Evolutionary conservation across 129 eudicot species (phyloP).

Genomic region (sunflower (Helianthus annuus)): DNA sequence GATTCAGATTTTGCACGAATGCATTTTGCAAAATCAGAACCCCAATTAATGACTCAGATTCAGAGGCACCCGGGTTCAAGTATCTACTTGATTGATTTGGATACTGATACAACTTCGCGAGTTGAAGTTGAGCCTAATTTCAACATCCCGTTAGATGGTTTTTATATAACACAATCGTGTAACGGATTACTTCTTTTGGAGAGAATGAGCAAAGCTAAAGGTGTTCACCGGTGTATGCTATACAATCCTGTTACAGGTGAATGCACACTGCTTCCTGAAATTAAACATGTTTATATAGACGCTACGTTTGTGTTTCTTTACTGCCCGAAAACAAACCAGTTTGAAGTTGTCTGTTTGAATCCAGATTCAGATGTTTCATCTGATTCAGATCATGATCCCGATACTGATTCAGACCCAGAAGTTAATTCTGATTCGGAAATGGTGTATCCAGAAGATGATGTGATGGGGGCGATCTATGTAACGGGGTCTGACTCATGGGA

Average conservation of each 20-base stretch:
- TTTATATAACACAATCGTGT: conserved; percentile 25
- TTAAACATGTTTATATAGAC: neutral
- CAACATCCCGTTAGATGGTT: conserved; percentile 19
- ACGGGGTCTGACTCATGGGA: conserved; percentile 31
- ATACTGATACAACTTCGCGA: neutral
- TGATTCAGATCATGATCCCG: neutral
- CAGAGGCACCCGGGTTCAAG: neutral
- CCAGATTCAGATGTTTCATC: conserved; percentile 5
- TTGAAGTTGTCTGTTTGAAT: conserved; percentile 13
- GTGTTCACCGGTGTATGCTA: conserved; percentile 19
- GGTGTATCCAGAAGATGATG: neutral
- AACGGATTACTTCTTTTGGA: conserved; percentile 32
- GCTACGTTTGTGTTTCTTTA: conserved; percentile 12
- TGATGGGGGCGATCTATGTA: conserved; percentile 19
- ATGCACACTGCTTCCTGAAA: conserved; percentile 24
- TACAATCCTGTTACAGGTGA: conserved; percentile 34
- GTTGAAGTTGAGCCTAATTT: conserved; percentile 9
- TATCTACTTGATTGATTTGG: conserved; percentile 27
- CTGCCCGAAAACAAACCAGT: conserved; percentile 6
- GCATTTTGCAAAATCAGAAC: conserved; percentile 21
- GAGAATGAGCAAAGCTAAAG: neutral
- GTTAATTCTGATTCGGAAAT: neutral
- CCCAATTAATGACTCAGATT: conserved; percentile 27
- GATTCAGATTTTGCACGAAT: conserved; percentile 18
- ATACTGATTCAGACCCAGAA: neutral